Evolutionary conservation across 192 early-diverging fungal genomes (phyloP), one percentile per base, ranked within the genome.

Genomic region (Mortierella alpina): DNA sequence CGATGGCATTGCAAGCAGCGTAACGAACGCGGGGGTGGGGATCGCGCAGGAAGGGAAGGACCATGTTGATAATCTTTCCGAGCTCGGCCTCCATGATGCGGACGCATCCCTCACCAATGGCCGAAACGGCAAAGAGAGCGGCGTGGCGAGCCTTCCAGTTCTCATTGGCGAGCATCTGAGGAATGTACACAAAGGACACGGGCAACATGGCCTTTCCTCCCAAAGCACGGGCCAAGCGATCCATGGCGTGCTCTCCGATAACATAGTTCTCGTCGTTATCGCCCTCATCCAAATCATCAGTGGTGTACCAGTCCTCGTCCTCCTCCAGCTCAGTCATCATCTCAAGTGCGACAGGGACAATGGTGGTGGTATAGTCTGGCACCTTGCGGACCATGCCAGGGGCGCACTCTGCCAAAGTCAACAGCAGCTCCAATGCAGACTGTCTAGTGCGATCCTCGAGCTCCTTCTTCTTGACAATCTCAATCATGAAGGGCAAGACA

Each of bases 271-370:
- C 92, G 48, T 96, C 96, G 68, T 91, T 91, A 75, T 98, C 96
- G 70, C 94, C 92, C 68, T 97, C 96, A 56, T 98, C 96, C 66
- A 91, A 82, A 75, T 92, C 90, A 51, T 97, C 94, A 1, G 91
- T 90, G 12, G 91, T 93, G 84, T 98, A 93, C 98, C 98, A 99
- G 6, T 85, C 86, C 74, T 92, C 88, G 51, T 90, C 90, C 75
- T 98, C 95, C 61, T 98, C 97, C 55, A 99, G 84, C 68, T 95
- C 90, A 48, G 93, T 92, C 92, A 99, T 95, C 98, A 98, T 98
- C 82, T 94, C 88, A 87, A 99, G 82, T 55, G 95, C 87, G 42
- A 96, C 89, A 2, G 98, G 98, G 60, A 98, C 91, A 45, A 99
- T 59, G 41, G 88, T 88, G 41, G 84, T 65, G 66, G 88, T 88